Evolutionary conservation across 176 grass and related monocot species (phyloP).

Genomic region (Pharus latifolius): DNA sequence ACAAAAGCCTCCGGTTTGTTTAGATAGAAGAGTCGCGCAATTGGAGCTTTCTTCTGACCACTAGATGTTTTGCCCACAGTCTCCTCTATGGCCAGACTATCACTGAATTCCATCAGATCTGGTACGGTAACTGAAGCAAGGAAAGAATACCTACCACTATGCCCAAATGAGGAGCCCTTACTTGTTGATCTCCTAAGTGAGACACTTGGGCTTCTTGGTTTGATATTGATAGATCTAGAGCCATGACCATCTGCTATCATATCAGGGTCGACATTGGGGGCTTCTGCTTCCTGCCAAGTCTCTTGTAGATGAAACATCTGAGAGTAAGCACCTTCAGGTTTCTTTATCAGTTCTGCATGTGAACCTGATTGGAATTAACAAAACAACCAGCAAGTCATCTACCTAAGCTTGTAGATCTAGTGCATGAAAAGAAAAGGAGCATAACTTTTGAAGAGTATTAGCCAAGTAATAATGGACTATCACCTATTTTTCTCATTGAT

Average conservation of each 20-base stretch:
- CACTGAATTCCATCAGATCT: constrained; percentile 30
- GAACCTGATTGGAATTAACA: constrained; percentile 43
- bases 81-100: constrained; percentile 13
- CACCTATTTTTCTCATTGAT: neutral
- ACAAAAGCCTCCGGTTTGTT: constrained; percentile 67
- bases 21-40: constrained; percentile 46
- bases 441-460: neutral
- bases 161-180: constrained; percentile 40
- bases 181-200: constrained; percentile 23
- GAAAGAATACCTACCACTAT: constrained; percentile 36
- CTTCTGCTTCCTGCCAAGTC: constrained; percentile 14
- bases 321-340: constrained; percentile 59
- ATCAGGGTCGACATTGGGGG: constrained; percentile 14
- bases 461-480: neutral
- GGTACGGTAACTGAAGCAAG: constrained; percentile 25
- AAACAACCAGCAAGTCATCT: neutral
- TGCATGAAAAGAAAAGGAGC: neutral
- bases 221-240: constrained; percentile 19
- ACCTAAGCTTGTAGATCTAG: neutral
- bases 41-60: constrained; percentile 33
- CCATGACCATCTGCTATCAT: neutral
- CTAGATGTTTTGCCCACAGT: neutral
- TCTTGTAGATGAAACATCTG: constrained; percentile 71
- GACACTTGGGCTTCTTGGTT: constrained; percentile 26
- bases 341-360: constrained; percentile 48